Evolutionary conservation across 306 rosid genomes (phyloP), one percentile per base, ranked within the genome.

Genomic region (Quercus parvula): DNA sequence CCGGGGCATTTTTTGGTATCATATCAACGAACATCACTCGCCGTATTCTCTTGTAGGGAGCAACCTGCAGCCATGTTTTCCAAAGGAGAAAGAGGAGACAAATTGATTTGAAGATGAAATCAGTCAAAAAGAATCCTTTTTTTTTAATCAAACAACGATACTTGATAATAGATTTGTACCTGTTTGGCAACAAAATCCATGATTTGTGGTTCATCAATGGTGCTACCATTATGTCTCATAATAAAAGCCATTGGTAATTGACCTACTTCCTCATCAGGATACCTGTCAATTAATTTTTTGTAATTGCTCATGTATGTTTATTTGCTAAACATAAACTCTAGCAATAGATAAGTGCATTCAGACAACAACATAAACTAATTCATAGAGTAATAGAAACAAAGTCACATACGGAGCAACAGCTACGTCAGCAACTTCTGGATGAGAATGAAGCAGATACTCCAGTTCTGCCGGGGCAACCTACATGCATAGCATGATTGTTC

Each of bases 381-480:
- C 15, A 12, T 49, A 49, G 17, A 49, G 54, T 49, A 12, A 49
- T 3, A 13, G 14, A 12, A 12, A 49, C 15, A 12, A 49, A 71
- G 69, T 61, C 57, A 81, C 84, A 0, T 82, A 90, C 97, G 97
- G 94, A 56, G 86, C 71, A 72, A 88, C 97, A 59, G 94, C 92
- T 22, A 89, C 94, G n/a, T 90, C 92, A 5, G 17, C 49, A 38
- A 88, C 87, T 61, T 88, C 79, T 35, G 88, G 91, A 72, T 85
- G 92, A 58, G 92, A 85, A 3, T 70, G 89, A 25, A 92, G 92
- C 81, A 92, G 67, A 8, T 90, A 84, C 81, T 92, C 94, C 55
- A 90, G 70, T 74, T 92, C 97, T 14, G 90, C 94, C 0, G 97
- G 94, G 54, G 97, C 90, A 73, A 92, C 94, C 97, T 92, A 12